These are phyloP conservation scores for Citrullus amarus DNA, from an alignment of 306 rosid species.

Conservation along the genomic window DNA sequence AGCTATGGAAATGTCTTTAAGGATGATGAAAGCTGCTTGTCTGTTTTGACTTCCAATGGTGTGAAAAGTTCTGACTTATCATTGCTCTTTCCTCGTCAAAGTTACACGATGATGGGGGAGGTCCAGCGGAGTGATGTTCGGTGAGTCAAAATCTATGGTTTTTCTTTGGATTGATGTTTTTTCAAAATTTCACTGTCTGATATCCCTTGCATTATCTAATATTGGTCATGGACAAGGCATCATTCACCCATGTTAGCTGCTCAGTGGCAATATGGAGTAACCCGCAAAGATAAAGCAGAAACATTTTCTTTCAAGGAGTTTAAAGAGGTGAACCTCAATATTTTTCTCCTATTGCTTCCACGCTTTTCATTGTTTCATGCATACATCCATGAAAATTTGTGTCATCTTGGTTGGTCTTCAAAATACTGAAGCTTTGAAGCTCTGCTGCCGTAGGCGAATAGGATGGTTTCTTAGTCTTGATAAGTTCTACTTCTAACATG, in stretches of 20 bases:
- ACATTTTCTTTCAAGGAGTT: conserved; percentile 62
- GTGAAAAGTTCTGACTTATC: conserved; percentile 37
- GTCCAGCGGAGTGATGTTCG: conserved; percentile 53
- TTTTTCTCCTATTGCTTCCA: neutral
- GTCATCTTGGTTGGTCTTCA: neutral
- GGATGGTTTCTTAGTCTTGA: conserved; percentile 1
- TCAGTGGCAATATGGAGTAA: conserved; percentile 81
- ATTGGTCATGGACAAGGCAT: conserved; percentile 41
- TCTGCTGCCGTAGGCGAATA: neutral
- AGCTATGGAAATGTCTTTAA: conserved; percentile 53
- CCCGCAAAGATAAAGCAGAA: conserved; percentile 67
- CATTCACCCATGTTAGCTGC: conserved; percentile 74
- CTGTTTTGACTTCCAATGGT: conserved; percentile 25
- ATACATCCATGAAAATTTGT: neutral
- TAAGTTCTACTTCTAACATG: neutral
- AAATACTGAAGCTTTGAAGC: neutral
- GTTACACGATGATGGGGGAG: conserved; percentile 79
- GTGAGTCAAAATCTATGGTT: conserved; percentile 24
- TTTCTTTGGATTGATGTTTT: neutral
- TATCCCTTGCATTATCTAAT: neutral
- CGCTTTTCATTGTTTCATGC: neutral
- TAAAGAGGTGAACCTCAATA: conserved; percentile 43
- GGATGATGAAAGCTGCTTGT: conserved; percentile 30
- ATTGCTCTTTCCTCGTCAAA: conserved; percentile 56
- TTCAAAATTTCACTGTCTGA: conserved; percentile 11